These are phyloP conservation scores for Diaporthe citrichinensis DNA, from an alignment of 2,329 filamentous ascomycete genomes.

Conservation along the genomic window DNA sequence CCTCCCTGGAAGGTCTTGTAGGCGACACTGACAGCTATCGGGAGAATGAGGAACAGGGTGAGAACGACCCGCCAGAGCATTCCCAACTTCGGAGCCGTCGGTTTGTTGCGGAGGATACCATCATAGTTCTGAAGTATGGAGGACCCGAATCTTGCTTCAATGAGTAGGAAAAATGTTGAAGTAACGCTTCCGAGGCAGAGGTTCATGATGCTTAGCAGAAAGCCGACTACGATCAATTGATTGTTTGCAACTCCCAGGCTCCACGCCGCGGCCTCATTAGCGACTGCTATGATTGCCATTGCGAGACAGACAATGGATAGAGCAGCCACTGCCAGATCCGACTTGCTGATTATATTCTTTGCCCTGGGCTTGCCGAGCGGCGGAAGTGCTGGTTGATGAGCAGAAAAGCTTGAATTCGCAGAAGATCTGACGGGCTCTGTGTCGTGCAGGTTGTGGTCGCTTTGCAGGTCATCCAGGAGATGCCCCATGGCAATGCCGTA, in stretches of 20 bases:
- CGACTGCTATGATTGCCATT: neutral
- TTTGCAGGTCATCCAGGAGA: neutral
- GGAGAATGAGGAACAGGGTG: neutral
- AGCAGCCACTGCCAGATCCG: neutral
- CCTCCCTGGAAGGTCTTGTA: neutral
- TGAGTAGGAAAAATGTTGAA: neutral
- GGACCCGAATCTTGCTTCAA: neutral
- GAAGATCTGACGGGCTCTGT: neutral
- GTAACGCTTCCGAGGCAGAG: neutral
- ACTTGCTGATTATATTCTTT: neutral
- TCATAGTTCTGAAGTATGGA: neutral
- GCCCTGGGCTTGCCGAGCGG: neutral
- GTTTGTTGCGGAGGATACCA: neutral
- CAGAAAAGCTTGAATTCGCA: neutral
- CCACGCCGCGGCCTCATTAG: neutral
- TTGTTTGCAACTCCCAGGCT: neutral
- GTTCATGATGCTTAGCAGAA: neutral
- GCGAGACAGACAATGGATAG: neutral
- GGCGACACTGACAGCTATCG: neutral
- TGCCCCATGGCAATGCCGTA: too few species aligned
- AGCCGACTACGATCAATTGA: neutral
- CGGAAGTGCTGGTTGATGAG: neutral
- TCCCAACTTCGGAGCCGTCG: neutral
- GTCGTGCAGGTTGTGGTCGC: neutral
- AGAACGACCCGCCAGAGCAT: neutral